These are phyloP conservation scores for Apostasia shenzhenica DNA, from an alignment of 106 monocot genomes.

Conservation along the genomic window DNA sequence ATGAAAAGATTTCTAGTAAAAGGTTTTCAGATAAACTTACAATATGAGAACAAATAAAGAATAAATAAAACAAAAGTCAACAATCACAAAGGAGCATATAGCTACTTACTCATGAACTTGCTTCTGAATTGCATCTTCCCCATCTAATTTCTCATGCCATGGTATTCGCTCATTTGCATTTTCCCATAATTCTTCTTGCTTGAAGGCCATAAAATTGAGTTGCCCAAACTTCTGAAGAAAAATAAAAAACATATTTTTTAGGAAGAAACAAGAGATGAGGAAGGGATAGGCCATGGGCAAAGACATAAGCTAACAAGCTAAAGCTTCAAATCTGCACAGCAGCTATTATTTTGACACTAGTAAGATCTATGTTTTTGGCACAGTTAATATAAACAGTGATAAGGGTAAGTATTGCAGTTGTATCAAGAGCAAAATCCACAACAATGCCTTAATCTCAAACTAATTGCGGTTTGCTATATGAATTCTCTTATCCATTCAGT, in stretches of 20 bases:
- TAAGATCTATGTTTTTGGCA: neutral
- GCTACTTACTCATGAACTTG: conserved; percentile 88
- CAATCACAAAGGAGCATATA: neutral
- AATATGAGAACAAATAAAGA: no score
- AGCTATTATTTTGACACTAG: neutral
- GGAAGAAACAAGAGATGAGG: conserved; percentile 3
- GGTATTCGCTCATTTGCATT: conserved; percentile 82
- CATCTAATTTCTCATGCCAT: conserved; percentile 97
- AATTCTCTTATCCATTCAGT: no score
- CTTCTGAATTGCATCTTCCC: conserved; percentile 93
- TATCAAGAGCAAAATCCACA: neutral
- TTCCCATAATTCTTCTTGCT: conserved; percentile 68
- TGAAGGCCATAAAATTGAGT: conserved; percentile 71
- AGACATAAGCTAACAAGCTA: neutral
- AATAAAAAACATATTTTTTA: neutral
- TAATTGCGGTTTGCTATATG: no score
- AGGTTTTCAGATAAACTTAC: no score
- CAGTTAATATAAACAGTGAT: neutral
- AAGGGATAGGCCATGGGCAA: neutral
- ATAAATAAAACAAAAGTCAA: no score
- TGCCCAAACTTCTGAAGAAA: conserved; percentile 59
- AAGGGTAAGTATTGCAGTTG: neutral
- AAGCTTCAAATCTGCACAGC: neutral
- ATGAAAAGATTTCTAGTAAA: no score
- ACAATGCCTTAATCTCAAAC: neutral